Base-by-base conservation (phyloP, 306 rosid genomes). In the apple (Malus domestica) region DNA sequence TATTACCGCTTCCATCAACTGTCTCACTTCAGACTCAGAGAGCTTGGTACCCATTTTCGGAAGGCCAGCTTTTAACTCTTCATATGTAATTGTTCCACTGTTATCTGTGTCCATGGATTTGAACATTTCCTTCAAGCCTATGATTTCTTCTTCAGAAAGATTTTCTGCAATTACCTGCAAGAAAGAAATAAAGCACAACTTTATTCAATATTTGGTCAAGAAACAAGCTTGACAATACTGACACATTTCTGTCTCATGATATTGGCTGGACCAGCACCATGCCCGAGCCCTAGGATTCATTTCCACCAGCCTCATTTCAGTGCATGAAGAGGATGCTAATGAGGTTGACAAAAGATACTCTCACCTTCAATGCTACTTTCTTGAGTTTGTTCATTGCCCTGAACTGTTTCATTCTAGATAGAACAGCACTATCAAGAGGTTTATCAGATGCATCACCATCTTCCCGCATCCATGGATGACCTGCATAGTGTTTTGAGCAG, bases 361-460 rank as follows among this genome's bases (percentile, higher is more conserved):
- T 70, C 78, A 95, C 98, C 97, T 94, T 91, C 70, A 94, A 79
- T 75, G 98, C 98, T 58, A 94, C 96, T 90, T 94, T 91, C 83
- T 94, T 94, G 60, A 94, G 91, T 84, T 91, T 94, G 93, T 94
- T 94, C 98, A 91, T 94, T 80, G 98, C 98, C 65, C 96, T 87
- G 84, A 94, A 94, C 87, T 94, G 98, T 70, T 94, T 94, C 93
- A 94, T 90, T 90, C 98, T 90, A 67, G 89, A 74, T 79, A 94
- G 84, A 77, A 94, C 98, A 71, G 96, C 93, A 87, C 87, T 85
- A 84, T 94, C 98, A 83, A 94, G 95, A 74, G 98, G 98, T 84
- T 90, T 86, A 83, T 94, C 97, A 46, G 98, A 84, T 85, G 96
- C 97, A 72, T 80, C 90, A 33, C 98, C 98, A 78, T 95, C 97